phyloP scores from a whole-genome alignment of 2,329 filamentous ascomycete species.

The Blastomyces percursus region DNA sequence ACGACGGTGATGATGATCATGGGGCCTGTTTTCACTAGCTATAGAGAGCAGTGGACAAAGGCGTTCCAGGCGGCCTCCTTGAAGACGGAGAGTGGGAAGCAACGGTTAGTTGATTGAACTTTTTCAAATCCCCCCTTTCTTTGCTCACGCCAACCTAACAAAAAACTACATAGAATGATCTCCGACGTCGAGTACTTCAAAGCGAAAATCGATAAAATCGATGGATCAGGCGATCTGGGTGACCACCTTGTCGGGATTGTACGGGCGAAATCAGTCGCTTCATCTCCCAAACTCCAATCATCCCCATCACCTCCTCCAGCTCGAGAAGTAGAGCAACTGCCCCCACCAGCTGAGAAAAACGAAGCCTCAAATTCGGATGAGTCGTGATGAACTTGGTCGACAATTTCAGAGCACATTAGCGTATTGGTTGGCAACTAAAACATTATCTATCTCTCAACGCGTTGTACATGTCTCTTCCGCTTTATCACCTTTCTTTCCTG shows the following conservation, averaged over 20 bases:
- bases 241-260: slow-evolving; percentile 50
- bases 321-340: not conserved
- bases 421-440: not conserved
- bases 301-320: not conserved
- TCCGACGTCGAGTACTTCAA: slow-evolving; percentile 65
- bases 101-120: slow-evolving; percentile 47
- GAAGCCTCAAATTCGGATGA: not conserved
- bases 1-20: slow-evolving; percentile 71
- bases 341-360: not conserved
- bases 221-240: slow-evolving; percentile 66
- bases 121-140: slow-evolving; percentile 12
- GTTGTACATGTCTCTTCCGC: not conserved
- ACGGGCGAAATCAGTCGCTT: slow-evolving; percentile 27
- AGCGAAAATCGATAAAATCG: slow-evolving; percentile 60
- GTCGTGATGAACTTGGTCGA: not conserved
- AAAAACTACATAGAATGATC: slow-evolving; percentile 49
- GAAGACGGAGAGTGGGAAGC: slow-evolving; percentile 55
- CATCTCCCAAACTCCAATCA: slow-evolving; percentile 7
- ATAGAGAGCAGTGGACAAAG: slow-evolving; percentile 65
- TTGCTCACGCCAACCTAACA: slow-evolving; percentile 16
- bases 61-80: slow-evolving; percentile 57
- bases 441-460: not conserved
- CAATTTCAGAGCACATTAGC: not conserved
- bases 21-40: slow-evolving; percentile 70
- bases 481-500: not conserved